Evolutionary conservation across 331 rosid species (phyloP), one percentile per base, ranked within the genome.

Genomic region (Malus hybrid): DNA sequence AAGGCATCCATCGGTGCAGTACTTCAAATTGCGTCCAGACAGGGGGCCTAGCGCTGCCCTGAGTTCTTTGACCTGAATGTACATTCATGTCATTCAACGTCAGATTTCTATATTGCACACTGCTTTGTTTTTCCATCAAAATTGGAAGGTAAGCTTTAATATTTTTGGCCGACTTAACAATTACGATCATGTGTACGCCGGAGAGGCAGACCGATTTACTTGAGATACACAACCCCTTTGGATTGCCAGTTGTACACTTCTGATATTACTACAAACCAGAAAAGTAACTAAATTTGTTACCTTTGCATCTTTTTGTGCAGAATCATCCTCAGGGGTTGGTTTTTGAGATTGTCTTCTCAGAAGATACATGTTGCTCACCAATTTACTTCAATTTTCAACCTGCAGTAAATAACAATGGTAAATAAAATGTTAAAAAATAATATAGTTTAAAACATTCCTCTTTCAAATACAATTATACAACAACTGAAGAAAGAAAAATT

Each of bases 1-100:
- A 28, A 91, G 86, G 76, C 98, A 93, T 52, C 83, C 86, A 54
- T 93, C 92, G 1, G 80, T 78, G 77, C 97, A 91, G 78, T 88
- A 93, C 88, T 83, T 86, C 36, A 87, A 80, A 67, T 79, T 70
- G 10, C 90, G 88, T 22, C 92, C 96, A 44, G 92, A 81, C 14
- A 87, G 76, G 10, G 87, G 82, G 16, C 97, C 99, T 5, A 91
- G 46, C 14, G 84, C 88, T 24, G 80, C 85, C 74, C 83, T 90
- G 28, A 94, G 81, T 83, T 94, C 95, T 71, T 69, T 79, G 70
- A 90, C 84, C 99, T 94, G 94, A 69, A 76, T 39, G 42, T 2
- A 27, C 20, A 76, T 39, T 71, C 31, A 6, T 27, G 55, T 28
- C 48, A 33, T 46, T 71, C 73, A 52, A 63, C 60, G 31, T 73